Conservation (phyloP, 805 yeast genomes). For the Ogataea haglerorum region DNA sequence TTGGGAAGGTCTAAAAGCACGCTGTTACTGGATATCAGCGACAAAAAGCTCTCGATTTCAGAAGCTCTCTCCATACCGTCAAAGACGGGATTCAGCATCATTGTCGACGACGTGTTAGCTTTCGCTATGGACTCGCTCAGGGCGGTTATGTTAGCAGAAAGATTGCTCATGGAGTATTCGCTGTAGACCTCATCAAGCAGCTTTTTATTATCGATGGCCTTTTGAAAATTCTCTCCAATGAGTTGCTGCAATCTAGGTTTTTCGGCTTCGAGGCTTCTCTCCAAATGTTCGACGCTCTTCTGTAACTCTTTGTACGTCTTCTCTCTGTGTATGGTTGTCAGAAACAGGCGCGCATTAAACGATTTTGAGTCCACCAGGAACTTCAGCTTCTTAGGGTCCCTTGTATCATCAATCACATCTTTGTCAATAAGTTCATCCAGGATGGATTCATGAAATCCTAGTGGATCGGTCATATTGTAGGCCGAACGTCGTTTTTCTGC, state of each 20-base stretch:
- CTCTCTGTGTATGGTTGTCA: conserved; percentile 52
- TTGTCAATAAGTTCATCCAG: conserved; percentile 39
- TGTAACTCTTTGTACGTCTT: conserved; percentile 51
- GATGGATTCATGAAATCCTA: conserved; percentile 50
- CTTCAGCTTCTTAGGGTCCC: conserved; percentile 36
- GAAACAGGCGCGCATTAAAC: conserved; percentile 55
- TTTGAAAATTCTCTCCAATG: conserved; percentile 57
- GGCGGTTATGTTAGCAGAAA: conserved; percentile 16
- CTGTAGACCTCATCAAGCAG: conserved; percentile 57
- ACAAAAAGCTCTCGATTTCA: conserved; percentile 46
- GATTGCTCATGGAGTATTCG: conserved; percentile 40
- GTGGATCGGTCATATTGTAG: conserved; percentile 42
- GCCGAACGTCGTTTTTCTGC: neutral
- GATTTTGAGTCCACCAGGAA: conserved; percentile 54
- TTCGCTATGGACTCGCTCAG: conserved; percentile 41
- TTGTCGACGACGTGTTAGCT: conserved; percentile 48
- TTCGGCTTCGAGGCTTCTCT: conserved; percentile 45
- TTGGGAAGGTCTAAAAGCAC: conserved; percentile 58
- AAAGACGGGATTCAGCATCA: conserved; percentile 57
- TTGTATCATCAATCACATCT: conserved; percentile 37
- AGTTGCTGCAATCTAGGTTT: conserved; percentile 47
- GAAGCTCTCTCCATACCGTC: conserved; percentile 46
- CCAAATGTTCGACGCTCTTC: conserved; percentile 46
- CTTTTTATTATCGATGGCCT: conserved; percentile 63
- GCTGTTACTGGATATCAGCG: conserved; percentile 50